A percentile compares a stretch with the other conserved stretches of the same genome.
phyloP scores from a whole-genome alignment of 2,329 filamentous ascomycete species.

The Karstenula rhodostoma region DNA sequence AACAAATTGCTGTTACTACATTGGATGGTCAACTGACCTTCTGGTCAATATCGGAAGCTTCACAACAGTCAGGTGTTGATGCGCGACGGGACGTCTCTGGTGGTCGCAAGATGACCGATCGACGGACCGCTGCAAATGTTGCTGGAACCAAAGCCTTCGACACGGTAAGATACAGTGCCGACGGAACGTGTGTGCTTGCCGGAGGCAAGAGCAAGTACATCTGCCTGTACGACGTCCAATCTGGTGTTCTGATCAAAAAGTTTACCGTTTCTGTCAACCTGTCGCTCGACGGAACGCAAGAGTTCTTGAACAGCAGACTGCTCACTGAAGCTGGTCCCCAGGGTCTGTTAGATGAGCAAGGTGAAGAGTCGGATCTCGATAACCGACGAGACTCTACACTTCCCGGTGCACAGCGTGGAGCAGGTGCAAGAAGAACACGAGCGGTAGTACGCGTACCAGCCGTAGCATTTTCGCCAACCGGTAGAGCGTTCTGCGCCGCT shows the following conservation, averaged over 20 bases:
- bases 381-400: constrained; percentile 80
- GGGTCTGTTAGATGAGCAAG: constrained; percentile 85
- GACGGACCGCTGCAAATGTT: constrained; percentile 88
- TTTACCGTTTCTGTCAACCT: constrained; percentile 95
- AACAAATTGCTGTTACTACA: constrained; percentile 90
- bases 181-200: constrained; percentile 88
- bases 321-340: constrained; percentile 89
- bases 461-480: constrained; percentile 87
- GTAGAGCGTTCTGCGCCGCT: constrained; percentile 90
- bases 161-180: constrained; percentile 87
- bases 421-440: constrained; percentile 79
- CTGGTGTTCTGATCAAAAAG: constrained; percentile 90
- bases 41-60: constrained; percentile 89
- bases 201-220: constrained; percentile 99
- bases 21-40: constrained; percentile 94
- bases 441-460: constrained; percentile 86
- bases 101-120: constrained; percentile 86
- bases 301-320: constrained; percentile 91
- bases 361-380: constrained; percentile 88
- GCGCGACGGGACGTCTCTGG: constrained; percentile 92
- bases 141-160: constrained; percentile 90
- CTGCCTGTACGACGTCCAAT: constrained; percentile 93
- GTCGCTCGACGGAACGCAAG: constrained; percentile 93
- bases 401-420: constrained; percentile 86
- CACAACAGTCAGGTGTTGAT: constrained; percentile 86